Evolutionary conservation across 441 rosid species (phyloP).

Genomic region (Syzygium syzygioides): DNA sequence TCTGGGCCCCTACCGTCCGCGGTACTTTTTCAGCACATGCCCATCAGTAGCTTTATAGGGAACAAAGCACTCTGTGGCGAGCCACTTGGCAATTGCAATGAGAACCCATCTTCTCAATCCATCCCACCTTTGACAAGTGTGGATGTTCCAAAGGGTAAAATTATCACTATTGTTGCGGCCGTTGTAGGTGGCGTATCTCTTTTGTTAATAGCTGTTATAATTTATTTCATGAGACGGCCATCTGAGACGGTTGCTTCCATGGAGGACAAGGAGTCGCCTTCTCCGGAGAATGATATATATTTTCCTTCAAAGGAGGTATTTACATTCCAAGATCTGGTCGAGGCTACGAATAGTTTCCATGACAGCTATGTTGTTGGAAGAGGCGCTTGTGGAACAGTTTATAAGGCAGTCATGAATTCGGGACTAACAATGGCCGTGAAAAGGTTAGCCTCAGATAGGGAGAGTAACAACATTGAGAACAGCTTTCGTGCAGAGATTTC

Average conservation of each 20-base stretch:
- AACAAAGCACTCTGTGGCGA: conserved; percentile 88
- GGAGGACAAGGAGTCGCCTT: conserved; percentile 41
- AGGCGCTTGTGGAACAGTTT: conserved; percentile 95
- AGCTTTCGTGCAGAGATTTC: conserved; percentile 90
- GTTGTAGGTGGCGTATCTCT: conserved; percentile 75
- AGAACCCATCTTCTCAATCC: conserved; percentile 29
- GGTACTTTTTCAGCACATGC: conserved; percentile 71
- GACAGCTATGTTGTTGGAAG: conserved; percentile 72
- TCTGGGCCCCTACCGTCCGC: conserved; percentile 62
- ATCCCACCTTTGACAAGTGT: conserved; percentile 21
- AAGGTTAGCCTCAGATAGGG: conserved; percentile 65
- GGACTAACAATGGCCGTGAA: conserved; percentile 81
- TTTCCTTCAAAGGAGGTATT: conserved; percentile 82
- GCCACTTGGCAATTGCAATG: conserved; percentile 49
- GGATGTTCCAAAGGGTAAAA: conserved; percentile 43
- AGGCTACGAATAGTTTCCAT: conserved; percentile 70
- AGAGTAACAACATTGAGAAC: conserved; percentile 74
- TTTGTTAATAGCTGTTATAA: conserved; percentile 51
- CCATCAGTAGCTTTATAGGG: conserved; percentile 52
- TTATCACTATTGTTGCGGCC: conserved; percentile 51
- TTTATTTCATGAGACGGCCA: conserved; percentile 61
- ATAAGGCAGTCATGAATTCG: conserved; percentile 72
- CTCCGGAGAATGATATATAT: conserved; percentile 62
- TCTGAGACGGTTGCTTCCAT: conserved; percentile 37
- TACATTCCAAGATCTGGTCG: conserved; percentile 68